phyloP scores from a whole-genome alignment of 2,329 filamentous ascomycete species.

The Ampelomyces quisqualis region DNA sequence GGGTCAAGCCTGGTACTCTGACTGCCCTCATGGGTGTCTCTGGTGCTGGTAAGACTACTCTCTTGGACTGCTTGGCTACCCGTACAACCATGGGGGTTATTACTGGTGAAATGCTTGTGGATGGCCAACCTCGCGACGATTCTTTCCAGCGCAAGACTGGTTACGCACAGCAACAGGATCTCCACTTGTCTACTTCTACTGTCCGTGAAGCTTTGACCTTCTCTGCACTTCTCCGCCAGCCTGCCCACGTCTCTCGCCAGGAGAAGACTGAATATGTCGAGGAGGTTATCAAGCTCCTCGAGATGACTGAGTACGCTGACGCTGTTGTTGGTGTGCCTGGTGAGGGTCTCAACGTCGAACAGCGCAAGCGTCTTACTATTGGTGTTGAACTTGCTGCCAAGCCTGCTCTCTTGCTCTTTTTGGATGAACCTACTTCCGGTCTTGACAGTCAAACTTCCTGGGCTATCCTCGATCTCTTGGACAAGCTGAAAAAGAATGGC shows the following conservation, averaged over 20 bases:
- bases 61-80: constrained; percentile 81
- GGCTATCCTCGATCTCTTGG: constrained; percentile 84
- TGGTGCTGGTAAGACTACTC: constrained; percentile 91
- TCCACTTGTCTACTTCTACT: constrained; percentile 80
- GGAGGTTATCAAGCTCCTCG: constrained; percentile 84
- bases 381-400: constrained; percentile 95
- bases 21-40: constrained; percentile 86
- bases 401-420: constrained; percentile 83
- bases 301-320: constrained; percentile 88
- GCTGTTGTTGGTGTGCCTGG: constrained; percentile 88
- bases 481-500: constrained; percentile 84
- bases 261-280: constrained; percentile 89
- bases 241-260: constrained; percentile 65
- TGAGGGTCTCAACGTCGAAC: constrained; percentile 69
- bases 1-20: constrained; percentile 88
- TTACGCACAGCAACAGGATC: constrained; percentile 90
- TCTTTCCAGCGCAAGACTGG: constrained; percentile 92
- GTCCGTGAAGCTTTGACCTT: constrained; percentile 88
- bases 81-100: constrained; percentile 88
- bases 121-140: constrained; percentile 69
- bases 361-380: constrained; percentile 79
- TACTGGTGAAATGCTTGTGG: constrained; percentile 81
- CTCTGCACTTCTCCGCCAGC: constrained; percentile 81
- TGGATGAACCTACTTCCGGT: constrained; percentile 93
- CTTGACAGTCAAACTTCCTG: constrained; percentile 91